Evolutionary conservation across 2,329 filamentous ascomycete genomes (phyloP).

Genomic region (Stenocarpella maydis): DNA sequence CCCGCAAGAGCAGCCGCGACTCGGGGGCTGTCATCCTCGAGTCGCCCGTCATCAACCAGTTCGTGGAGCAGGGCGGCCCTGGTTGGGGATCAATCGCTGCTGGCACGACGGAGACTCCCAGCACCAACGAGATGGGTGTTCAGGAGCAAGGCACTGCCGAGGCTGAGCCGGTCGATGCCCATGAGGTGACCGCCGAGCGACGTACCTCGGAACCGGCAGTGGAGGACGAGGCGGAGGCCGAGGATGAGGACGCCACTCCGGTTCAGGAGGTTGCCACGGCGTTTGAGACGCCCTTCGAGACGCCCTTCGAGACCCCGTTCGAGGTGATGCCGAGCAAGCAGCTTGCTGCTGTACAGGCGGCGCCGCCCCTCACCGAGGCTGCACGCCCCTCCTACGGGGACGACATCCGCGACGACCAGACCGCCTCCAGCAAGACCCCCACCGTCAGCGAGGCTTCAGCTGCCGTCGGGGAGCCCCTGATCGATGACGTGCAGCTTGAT

Average conservation of each 20-base stretch:
- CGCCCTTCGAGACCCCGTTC: conserved; percentile 10
- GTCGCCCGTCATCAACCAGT: conserved; percentile 13
- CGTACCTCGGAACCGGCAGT: not conserved
- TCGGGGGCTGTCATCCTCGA: conserved; percentile 23
- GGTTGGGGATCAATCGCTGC: conserved; percentile 6
- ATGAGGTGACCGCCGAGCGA: not conserved
- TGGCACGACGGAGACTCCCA: not conserved
- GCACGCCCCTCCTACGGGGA: not conserved
- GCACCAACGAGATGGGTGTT: not conserved
- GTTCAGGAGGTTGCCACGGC: not conserved
- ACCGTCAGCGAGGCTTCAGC: not conserved
- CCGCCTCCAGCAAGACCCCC: conserved; percentile 4
- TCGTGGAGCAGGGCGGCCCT: conserved; percentile 4
- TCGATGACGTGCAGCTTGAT: conserved; percentile 1
- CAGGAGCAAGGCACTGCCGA: not conserved
- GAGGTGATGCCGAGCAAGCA: conserved; percentile 1
- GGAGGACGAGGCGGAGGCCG: not conserved
- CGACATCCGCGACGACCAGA: not conserved
- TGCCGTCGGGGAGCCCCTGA: not conserved
- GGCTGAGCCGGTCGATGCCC: not conserved
- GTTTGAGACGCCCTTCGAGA: conserved; percentile 18
- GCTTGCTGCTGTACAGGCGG: not conserved
- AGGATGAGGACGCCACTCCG: conserved; percentile 4
- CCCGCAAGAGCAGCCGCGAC: not conserved
- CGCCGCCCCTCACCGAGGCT: not conserved